Evolutionary conservation across 2,329 filamentous ascomycete genomes (phyloP), one percentile per base, ranked within the genome.

Genomic region (Diaporthe vaccinii): DNA sequence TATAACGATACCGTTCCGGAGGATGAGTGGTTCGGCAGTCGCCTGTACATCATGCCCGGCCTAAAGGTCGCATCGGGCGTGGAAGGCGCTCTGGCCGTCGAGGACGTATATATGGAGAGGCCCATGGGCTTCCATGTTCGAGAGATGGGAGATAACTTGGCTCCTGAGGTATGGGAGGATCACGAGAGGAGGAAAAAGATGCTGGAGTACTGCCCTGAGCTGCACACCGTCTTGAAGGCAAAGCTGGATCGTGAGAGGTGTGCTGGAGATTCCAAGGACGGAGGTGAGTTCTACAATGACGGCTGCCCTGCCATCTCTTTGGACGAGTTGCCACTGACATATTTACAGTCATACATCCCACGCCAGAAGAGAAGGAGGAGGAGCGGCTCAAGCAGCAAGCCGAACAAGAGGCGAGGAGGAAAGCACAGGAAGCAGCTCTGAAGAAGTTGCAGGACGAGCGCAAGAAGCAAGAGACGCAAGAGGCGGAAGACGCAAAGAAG

Each of bases 111-210:
- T 25, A 75, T 71, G 55, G 75, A 76, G 31, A 73, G 57, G 79
- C 89, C 89, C 20, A 89, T 91, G 89, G 89, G 89, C 58, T 91
- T 89, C 79, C 89, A 91, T 79, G 89, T 87, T 1, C 89, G 88
- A 31, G 86, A 86, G 10, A 86, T 85, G 72, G 89, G 89, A 65
- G 79, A 79, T 17, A 84, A 80, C 71, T 81, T 90, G 25, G 86
- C 88, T 76, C 75, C 78, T 15, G 82, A 81, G 1, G 85, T 90
- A 55, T 91, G 88, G 88, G 87, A 87, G 36, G 85, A 83, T 6
- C 86, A 85, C 0, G 82, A 85, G 76, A 78, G 84, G 79, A 83
- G 89, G 36, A 84, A 84, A 76, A 86, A 89, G 76, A 87, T 91
- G 57, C 90, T 87, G 86, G 83, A 86, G 39, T 91, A 91, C 80